phyloP scores from a whole-genome alignment of 192 early-diverging fungal species.

The Umbelopsis vinacea region DNA sequence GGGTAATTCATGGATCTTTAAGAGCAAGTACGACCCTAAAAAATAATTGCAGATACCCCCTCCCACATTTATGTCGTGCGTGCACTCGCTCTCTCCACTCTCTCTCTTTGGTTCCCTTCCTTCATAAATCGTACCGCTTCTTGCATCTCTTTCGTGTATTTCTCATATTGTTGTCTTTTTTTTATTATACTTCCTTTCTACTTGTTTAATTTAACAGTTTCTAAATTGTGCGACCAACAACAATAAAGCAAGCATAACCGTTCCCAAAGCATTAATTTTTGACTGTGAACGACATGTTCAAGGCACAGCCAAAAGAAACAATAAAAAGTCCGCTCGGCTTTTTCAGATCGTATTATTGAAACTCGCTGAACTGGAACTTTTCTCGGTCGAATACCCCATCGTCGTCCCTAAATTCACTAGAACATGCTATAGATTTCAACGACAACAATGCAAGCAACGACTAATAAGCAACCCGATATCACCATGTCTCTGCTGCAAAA shows the following conservation, averaged over 20 bases:
- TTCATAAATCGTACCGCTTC: not conserved
- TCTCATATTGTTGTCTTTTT: not conserved
- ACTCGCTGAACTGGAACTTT: not conserved
- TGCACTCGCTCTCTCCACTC: not conserved
- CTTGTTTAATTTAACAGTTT: not conserved
- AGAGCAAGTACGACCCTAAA: constrained; percentile 72
- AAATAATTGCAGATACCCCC: constrained; percentile 20
- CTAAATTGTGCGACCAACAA: constrained; percentile 3
- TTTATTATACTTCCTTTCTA: not conserved
- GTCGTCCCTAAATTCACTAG: constrained; percentile 8
- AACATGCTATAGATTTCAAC: constrained; percentile 4
- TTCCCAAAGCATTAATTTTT: not conserved
- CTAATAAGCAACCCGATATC: constrained; percentile 9
- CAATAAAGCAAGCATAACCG: not conserved
- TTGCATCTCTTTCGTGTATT: not conserved
- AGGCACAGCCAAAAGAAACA: not conserved
- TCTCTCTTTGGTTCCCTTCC: not conserved
- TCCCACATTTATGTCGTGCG: constrained; percentile 9
- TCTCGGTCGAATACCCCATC: constrained; percentile 13
- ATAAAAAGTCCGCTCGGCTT: not conserved
- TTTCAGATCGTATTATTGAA: not conserved
- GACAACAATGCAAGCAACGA: constrained; percentile 10
- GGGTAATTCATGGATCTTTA: constrained; percentile 86
- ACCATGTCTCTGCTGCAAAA: constrained; percentile 22
- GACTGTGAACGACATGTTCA: too few species aligned